Conservation (phyloP, 148 eudicot genomes). For the Amaranthus hypochondriacus region DNA sequence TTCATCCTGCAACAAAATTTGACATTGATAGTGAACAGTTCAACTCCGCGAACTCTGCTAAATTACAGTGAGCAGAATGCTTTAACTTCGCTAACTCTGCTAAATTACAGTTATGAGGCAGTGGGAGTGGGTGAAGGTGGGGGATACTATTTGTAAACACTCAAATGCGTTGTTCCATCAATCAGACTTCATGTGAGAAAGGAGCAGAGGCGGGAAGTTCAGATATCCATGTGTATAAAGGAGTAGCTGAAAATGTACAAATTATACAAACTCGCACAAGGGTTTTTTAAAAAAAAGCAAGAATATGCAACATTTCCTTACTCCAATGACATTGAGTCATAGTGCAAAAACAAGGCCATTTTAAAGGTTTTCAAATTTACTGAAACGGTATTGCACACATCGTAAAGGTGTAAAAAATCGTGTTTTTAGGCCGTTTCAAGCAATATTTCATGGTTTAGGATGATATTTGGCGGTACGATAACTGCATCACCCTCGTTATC, state of each 20-base stretch:
- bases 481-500: no score
- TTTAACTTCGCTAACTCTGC: background rate
- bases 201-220: background rate
- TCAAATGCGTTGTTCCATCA: background rate
- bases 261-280: background rate
- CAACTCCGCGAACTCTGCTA: background rate
- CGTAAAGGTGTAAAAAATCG: no score
- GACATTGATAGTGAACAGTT: background rate
- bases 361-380: background rate
- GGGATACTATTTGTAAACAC: background rate
- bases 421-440: no score
- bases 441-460: no score
- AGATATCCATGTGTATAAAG: background rate
- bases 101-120: no score
- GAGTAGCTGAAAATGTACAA: background rate
- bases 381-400: background rate
- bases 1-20: background rate
- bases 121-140: no score
- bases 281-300: no score
- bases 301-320: no score
- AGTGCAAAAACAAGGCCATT: background rate
- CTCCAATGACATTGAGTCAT: no score
- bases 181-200: no score
- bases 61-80: background rate
- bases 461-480: no score